Percentiles rank a stretch among this genome's conserved stretches.
Evolutionary conservation across 345 rosid species (phyloP).

Genomic region (Brassica cretica): DNA sequence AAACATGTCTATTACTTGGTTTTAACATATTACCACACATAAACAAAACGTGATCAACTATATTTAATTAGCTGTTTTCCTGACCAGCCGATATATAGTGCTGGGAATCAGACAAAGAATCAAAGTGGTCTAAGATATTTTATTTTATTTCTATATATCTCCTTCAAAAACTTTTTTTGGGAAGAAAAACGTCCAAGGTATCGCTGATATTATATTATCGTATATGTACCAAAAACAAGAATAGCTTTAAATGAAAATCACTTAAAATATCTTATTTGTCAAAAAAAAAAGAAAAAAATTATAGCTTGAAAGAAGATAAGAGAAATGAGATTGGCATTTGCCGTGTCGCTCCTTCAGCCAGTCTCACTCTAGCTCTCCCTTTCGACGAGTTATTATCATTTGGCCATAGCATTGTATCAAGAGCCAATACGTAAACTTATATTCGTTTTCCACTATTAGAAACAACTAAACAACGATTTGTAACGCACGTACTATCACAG

Average conservation of each 20-base stretch:
- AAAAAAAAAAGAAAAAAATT: neutral
- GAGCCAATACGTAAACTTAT: conserved; percentile 27
- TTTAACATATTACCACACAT: neutral
- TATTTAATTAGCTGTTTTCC: neutral
- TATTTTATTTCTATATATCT: neutral
- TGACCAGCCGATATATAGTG: neutral
- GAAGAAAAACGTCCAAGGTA: conserved; percentile 17
- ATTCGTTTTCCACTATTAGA: conserved; percentile 19
- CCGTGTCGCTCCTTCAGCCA: conserved; percentile 13
- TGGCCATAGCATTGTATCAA: conserved; percentile 36
- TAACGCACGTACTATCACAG: neutral
- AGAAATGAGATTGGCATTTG: conserved; percentile 32
- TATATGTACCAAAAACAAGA: neutral
- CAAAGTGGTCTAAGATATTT: conserved; percentile 22
- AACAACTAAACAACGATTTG: conserved; percentile 6
- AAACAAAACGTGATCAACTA: neutral
- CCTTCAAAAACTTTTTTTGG: neutral
- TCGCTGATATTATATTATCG: conserved; percentile 6
- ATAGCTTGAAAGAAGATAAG: conserved; percentile 28
- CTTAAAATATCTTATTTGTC: neutral
- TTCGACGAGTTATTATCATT: conserved; percentile 11
- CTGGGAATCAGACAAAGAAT: conserved; percentile 1
- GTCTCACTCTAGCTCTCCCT: conserved; percentile 29
- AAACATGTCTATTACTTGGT: neutral
- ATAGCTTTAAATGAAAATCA: neutral